Evolutionary conservation across 2,329 filamentous ascomycete genomes (phyloP).

Genomic region (Fusarium coffeatum): DNA sequence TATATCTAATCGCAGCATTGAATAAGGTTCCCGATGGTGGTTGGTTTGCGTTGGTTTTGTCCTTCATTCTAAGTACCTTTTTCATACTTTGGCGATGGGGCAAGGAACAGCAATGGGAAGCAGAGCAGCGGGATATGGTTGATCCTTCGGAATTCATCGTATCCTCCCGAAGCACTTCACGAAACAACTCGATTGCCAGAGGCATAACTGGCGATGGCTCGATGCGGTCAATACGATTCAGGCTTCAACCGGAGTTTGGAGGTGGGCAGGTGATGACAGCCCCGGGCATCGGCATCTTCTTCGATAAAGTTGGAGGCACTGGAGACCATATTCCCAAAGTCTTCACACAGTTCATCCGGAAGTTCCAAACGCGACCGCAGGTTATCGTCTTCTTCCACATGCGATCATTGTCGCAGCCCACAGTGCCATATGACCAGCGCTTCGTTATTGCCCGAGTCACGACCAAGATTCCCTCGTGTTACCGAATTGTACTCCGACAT

Average conservation of each 20-base stretch:
- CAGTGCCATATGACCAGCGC: slow-evolving; percentile 60
- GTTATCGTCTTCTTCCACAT: slow-evolving; percentile 82
- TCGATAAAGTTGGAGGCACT: slow-evolving; percentile 80
- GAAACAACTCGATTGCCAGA: slow-evolving; percentile 41
- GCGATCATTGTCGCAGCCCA: slow-evolving; percentile 70
- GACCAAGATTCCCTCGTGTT: slow-evolving; percentile 69
- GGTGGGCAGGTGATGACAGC: slow-evolving; percentile 59
- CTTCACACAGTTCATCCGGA: slow-evolving; percentile 78
- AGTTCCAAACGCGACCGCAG: slow-evolving; percentile 74
- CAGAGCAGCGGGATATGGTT: slow-evolving; percentile 72
- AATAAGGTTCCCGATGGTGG: slow-evolving; percentile 80
- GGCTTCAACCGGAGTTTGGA: slow-evolving; percentile 55
- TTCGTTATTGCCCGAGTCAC: slow-evolving; percentile 59
- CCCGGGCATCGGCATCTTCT: slow-evolving; percentile 76
- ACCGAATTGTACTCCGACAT: slow-evolving; percentile 75
- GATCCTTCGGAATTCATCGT: slow-evolving; percentile 55
- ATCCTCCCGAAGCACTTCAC: slow-evolving; percentile 42
- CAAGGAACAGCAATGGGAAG: slow-evolving; percentile 80
- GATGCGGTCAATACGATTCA: slow-evolving; percentile 38
- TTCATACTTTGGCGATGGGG: slow-evolving; percentile 84
- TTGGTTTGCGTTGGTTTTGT: slow-evolving; percentile 79
- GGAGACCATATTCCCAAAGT: slow-evolving; percentile 55
- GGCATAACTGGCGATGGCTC: slow-evolving; percentile 28
- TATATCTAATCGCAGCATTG: slow-evolving; percentile 76
- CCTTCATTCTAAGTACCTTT: slow-evolving; percentile 69